phyloP scores from a whole-genome alignment of 2,329 filamentous ascomycete genomes.

The Mollisia scopiformis region DNA sequence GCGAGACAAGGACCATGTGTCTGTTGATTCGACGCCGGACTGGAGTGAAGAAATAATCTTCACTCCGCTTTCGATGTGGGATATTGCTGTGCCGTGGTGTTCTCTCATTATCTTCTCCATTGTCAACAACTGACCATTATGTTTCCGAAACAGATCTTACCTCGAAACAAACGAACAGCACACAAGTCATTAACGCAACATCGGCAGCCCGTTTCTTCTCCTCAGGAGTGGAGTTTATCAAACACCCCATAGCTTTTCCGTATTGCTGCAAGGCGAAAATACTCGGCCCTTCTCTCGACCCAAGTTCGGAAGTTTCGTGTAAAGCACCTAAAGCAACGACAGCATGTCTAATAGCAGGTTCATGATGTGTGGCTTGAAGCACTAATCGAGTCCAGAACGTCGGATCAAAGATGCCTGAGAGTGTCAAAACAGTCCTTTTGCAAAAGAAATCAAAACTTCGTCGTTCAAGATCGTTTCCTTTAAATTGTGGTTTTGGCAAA shows the following conservation, averaged over 20 bases:
- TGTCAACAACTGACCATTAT: neutral
- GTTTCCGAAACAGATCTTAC: constrained; percentile 6
- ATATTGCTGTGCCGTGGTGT: neutral
- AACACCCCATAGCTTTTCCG: constrained; percentile 19
- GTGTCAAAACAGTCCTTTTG: constrained; percentile 43
- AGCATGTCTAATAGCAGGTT: constrained; percentile 26
- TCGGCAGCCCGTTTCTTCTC: constrained; percentile 13
- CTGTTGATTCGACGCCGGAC: neutral
- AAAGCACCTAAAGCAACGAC: constrained; percentile 28
- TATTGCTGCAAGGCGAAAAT: constrained; percentile 26
- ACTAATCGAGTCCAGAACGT: constrained; percentile 66
- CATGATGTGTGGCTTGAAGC: constrained; percentile 60
- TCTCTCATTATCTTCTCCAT: neutral
- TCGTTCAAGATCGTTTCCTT: no score
- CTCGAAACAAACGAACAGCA: constrained; percentile 28
- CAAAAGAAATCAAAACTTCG: constrained; percentile 20
- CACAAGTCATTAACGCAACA: constrained; percentile 24
- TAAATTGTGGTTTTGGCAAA: constrained; percentile 12
- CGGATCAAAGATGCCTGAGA: constrained; percentile 66
- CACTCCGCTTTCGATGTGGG: neutral
- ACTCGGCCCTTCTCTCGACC: neutral
- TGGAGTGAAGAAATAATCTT: no score
- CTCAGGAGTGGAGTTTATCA: constrained; percentile 12
- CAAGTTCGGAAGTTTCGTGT: constrained; percentile 19
- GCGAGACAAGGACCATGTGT: neutral